Evolutionary conservation across 2,329 filamentous ascomycete genomes (phyloP), one percentile per base, ranked within the genome.

Genomic region (Penicillium sp.): DNA sequence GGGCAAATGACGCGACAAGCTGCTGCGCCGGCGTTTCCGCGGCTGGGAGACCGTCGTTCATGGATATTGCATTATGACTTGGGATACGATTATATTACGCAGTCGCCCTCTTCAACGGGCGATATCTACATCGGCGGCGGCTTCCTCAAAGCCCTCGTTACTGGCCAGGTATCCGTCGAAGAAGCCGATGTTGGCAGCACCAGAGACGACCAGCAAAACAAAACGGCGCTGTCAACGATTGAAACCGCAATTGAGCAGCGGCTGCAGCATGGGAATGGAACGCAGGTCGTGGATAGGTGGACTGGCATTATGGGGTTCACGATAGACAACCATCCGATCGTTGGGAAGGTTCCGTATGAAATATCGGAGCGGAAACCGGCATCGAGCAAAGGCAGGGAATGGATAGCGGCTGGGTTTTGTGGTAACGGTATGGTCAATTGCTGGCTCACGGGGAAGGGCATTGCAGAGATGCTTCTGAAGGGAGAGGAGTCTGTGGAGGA

Each of bases 401-500:
- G 81, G 79, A 71, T 85, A 2, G 78, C 77, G n/a, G 83, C 80
- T 2, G 79, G 81, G 9, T 88, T 88, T 62, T 84, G 87, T 66
- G 86, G 86, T 1, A 83, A 88, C 67, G 84, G 85, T 0, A 88
- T 88, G 85, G 73, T 52, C 79, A 85, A 81, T 78, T 86, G 66
- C 49, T 66, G 64, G 63, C 61, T 59, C 47, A 60, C 63, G 43
- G 68, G 66, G 2, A 64, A 69, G 47, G 65, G 62, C 1, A 49
- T 71, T 40, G 68, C 60, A 3, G 56, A 59, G 51, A 67, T 66
- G 62, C 63, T 72, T 52, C 59, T 73, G n/a, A 38, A 54, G 23
- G 56, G 59, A 23, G 63, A 66, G 12, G 52, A 66, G 26, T 42
- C 59, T 60, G 18, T 65, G 53, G 21, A 62, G 33, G 45, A 65